Evolutionary conservation across 441 rosid genomes (phyloP).

Genomic region (Erysimum cheiri): DNA sequence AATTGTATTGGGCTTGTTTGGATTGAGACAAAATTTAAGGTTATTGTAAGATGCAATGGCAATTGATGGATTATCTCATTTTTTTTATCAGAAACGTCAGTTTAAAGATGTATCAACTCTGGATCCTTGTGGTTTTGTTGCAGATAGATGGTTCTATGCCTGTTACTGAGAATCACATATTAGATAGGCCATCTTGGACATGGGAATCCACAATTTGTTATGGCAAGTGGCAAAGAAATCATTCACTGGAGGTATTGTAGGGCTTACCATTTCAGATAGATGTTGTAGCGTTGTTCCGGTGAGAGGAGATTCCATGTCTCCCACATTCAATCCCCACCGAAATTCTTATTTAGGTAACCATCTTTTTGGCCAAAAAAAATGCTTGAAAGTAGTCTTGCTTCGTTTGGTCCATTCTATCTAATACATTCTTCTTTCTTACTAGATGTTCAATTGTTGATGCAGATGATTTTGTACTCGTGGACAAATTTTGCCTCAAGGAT

Average conservation of each 20-base stretch:
- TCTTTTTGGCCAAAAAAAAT: neutral
- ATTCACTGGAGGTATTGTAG: slow-evolving; percentile 45
- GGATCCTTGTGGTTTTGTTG: slow-evolving; percentile 29
- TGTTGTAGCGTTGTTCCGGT: slow-evolving; percentile 46
- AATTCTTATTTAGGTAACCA: slow-evolving; percentile 41
- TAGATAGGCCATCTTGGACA: slow-evolving; percentile 34
- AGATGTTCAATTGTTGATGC: slow-evolving; percentile 21
- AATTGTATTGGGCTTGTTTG: neutral
- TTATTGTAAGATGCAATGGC: neutral
- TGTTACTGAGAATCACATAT: slow-evolving; percentile 13
- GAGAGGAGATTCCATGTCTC: slow-evolving; percentile 50
- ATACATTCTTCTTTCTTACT: slow-evolving; percentile 30
- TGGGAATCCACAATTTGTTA: slow-evolving; percentile 38
- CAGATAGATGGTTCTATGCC: slow-evolving; percentile 41
- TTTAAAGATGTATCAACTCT: neutral
- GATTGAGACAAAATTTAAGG: neutral
- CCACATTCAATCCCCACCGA: slow-evolving; percentile 40
- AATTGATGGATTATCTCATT: neutral
- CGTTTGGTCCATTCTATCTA: neutral
- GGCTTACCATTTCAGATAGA: slow-evolving; percentile 48
- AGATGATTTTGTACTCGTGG: slow-evolving; percentile 73
- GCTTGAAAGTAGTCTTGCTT: slow-evolving; percentile 13
- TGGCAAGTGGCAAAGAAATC: slow-evolving; percentile 45
- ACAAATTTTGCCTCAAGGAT: slow-evolving; percentile 69
- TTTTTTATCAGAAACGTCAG: neutral